These are phyloP conservation scores for Metarhizium sp. DNA, from an alignment of 2,329 filamentous ascomycete species.

Conservation along the genomic window DNA sequence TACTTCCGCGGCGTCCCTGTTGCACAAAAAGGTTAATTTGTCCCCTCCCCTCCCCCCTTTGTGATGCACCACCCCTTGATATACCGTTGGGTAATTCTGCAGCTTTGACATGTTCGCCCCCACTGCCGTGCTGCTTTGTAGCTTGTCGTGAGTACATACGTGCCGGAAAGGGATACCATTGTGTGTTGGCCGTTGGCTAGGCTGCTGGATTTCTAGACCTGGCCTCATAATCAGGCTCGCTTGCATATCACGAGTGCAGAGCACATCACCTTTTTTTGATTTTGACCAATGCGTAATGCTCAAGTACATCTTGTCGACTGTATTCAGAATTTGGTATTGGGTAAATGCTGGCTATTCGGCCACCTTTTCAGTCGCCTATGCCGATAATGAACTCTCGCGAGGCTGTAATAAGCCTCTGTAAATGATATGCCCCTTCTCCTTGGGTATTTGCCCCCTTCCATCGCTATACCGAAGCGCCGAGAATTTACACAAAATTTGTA, in stretches of 20 bases:
- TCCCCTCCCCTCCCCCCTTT: too few relatives aligned
- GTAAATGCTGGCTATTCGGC: neutral
- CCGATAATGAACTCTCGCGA: neutral
- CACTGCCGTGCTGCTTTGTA: too few relatives aligned
- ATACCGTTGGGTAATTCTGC: too few relatives aligned
- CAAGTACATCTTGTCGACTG: neutral
- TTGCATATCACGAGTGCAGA: neutral
- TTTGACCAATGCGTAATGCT: neutral
- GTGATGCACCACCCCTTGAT: too few relatives aligned
- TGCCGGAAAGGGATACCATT: too few relatives aligned
- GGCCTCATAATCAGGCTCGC: neutral
- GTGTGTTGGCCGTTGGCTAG: too few relatives aligned
- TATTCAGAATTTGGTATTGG: neutral
- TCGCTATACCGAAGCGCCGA: conserved; percentile 3
- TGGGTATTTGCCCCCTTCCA: conserved; percentile 5
- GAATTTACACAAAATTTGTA: conserved; percentile 1
- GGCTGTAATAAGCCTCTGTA: neutral
- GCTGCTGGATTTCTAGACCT: too few relatives aligned
- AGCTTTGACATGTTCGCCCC: too few relatives aligned
- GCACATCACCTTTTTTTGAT: neutral
- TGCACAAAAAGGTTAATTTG: too few relatives aligned
- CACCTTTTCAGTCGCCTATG: neutral
- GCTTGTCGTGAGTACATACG: too few relatives aligned
- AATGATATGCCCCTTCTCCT: neutral
- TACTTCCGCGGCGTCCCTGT: too few relatives aligned